Conservation (phyloP, 257 asterid species). For the Sherardia arvensis region DNA sequence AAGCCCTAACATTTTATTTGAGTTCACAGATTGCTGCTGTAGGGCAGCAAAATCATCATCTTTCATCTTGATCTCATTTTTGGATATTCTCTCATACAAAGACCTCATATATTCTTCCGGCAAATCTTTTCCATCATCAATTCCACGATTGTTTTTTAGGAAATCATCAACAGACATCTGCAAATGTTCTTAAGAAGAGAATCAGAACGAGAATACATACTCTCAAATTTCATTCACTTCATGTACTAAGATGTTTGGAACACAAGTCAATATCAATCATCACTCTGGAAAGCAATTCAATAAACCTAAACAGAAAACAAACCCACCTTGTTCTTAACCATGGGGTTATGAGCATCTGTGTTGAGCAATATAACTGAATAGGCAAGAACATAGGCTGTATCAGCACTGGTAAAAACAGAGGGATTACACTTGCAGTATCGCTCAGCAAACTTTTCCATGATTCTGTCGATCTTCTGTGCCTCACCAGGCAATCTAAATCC, state of each 20-base stretch:
- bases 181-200: constrained; percentile 4
- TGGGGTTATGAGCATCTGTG: constrained; percentile 97
- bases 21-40: constrained; percentile 79
- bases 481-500: constrained; percentile 98
- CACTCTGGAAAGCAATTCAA: neutral
- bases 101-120: constrained; percentile 95
- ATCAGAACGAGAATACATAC: constrained; percentile 15
- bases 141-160: constrained; percentile 88
- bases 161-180: constrained; percentile 99
- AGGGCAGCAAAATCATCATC: constrained; percentile 83
- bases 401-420: constrained; percentile 84
- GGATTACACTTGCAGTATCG: constrained; percentile 95
- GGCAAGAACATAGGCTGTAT: constrained; percentile 97
- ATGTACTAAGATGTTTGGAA: constrained; percentile 9
- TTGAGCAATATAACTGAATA: constrained; percentile 93
- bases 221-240: constrained; percentile 3
- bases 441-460: constrained; percentile 97
- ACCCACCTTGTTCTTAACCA: constrained; percentile 91
- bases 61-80: constrained; percentile 94
- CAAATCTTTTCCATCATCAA: constrained; percentile 95
- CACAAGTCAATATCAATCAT: neutral
- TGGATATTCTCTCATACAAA: constrained; percentile 78
- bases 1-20: constrained; percentile 71
- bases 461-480: constrained; percentile 98
- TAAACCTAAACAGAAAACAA: neutral